A percentile compares a stretch with the other conserved stretches of the same genome.
Conservation (phyloP, 2,329 filamentous ascomycete species). For the Hypoxylon sp. region DNA sequence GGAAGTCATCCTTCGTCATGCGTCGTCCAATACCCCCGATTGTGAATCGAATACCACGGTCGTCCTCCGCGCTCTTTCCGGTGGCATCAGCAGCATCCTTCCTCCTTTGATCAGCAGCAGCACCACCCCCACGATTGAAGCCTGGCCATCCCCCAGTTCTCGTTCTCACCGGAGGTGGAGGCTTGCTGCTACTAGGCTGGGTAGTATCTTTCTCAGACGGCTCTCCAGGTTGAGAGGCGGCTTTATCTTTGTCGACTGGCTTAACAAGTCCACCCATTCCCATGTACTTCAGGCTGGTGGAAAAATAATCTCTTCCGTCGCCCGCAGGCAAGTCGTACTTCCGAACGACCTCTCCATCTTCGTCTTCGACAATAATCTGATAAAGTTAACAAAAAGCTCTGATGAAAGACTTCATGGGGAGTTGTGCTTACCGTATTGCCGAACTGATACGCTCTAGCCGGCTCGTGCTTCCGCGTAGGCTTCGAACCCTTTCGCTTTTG, state of each 20-base stretch:
- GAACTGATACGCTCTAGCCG: slow-evolving; percentile 86
- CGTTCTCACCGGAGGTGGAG: slow-evolving; percentile 47
- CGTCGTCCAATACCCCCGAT: slow-evolving; percentile 78
- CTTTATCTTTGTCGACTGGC: slow-evolving; percentile 56
- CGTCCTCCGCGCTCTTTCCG: slow-evolving; percentile 69
- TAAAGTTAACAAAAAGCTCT: slow-evolving; percentile 46
- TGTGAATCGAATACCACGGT: slow-evolving; percentile 79
- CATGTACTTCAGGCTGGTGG: slow-evolving; percentile 65
- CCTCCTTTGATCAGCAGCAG: slow-evolving; percentile 55
- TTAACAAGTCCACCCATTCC: slow-evolving; percentile 62
- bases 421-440: slow-evolving; percentile 73
- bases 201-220: slow-evolving; percentile 38
- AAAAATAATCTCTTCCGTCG: slow-evolving; percentile 57
- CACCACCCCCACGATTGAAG: slow-evolving; percentile 52
- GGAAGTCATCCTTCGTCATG: slow-evolving; percentile 85
- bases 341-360: slow-evolving; percentile 87
- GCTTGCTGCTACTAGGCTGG: slow-evolving; percentile 45
- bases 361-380: slow-evolving; percentile 87
- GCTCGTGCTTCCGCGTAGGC: slow-evolving; percentile 68
- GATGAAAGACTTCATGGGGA: not conserved
- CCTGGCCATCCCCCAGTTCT: slow-evolving; percentile 64
- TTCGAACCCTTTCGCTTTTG: slow-evolving; percentile 70
- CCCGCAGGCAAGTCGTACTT: slow-evolving; percentile 77
- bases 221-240: slow-evolving; percentile 46
- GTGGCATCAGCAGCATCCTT: slow-evolving; percentile 50